Percentiles rank a stretch among this genome's conserved stretches.
These are phyloP conservation scores for Tylopilus sp. DNA, from an alignment of 1,284 basidiomycete species.

Conservation along the genomic window DNA sequence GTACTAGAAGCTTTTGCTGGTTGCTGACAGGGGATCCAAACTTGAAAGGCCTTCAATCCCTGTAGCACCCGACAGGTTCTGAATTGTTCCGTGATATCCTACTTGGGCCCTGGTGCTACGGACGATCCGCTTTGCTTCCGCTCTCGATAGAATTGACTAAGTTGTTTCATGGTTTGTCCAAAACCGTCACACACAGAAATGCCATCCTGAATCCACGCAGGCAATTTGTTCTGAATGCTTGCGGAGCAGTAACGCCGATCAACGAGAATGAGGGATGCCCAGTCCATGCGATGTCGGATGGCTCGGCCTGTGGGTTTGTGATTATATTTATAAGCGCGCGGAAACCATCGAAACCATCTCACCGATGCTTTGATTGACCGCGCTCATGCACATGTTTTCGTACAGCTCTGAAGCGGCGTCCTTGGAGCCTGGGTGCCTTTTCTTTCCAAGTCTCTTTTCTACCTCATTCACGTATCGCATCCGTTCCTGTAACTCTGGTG, in stretches of 20 bases:
- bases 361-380: conserved; percentile 97
- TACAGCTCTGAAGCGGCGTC: conserved; percentile 83
- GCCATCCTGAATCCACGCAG: conserved; percentile 79
- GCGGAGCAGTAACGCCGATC: conserved; percentile 71
- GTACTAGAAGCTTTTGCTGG: not conserved
- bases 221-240: conserved; percentile 71
- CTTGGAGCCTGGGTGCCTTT: conserved; percentile 43
- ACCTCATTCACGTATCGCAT: conserved; percentile 78
- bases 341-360: conserved; percentile 18
- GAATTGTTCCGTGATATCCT: not conserved
- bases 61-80: not conserved
- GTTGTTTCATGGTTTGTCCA: conserved; percentile 65
- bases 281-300: conserved; percentile 82
- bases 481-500: conserved; percentile 84
- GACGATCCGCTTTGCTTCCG: conserved; percentile 31
- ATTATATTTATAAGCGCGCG: not conserved
- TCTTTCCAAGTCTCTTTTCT: conserved; percentile 39
- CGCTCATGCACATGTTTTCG: conserved; percentile 92
- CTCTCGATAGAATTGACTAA: conserved; percentile 64
- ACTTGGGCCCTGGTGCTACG: not conserved
- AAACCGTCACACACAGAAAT: conserved; percentile 64
- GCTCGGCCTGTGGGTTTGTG: conserved; percentile 62
- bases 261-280: conserved; percentile 80
- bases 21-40: not conserved
- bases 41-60: conserved; percentile 5